Conservation (phyloP, 2,329 filamentous ascomycete genomes). For the Pseudocercospora ulei region DNA sequence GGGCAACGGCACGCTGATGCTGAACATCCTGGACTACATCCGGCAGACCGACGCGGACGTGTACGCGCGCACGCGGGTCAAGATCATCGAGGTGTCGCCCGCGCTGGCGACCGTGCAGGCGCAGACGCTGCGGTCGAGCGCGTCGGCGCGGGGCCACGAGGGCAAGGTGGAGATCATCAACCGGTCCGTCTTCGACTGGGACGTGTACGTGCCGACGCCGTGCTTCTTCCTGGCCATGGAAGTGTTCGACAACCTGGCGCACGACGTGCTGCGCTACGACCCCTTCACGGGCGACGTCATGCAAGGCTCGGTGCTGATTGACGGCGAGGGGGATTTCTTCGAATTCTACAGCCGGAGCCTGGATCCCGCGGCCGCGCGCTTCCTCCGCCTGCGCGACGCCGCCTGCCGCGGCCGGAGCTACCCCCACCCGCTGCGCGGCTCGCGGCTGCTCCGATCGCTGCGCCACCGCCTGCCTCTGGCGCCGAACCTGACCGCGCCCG, state of each 20-base stretch:
- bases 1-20: conserved; percentile 93
- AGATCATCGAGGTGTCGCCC: conserved; percentile 89
- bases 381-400: conserved; percentile 71
- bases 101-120: conserved; percentile 69
- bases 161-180: conserved; percentile 92
- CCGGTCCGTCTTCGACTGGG: conserved; percentile 89
- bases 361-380: conserved; percentile 73
- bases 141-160: conserved; percentile 62
- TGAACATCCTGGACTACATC: conserved; percentile 95
- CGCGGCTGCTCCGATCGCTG: conserved; percentile 51
- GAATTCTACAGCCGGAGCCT: conserved; percentile 79
- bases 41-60: conserved; percentile 80
- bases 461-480: conserved; percentile 58
- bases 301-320: conserved; percentile 81
- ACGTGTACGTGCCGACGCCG: conserved; percentile 72
- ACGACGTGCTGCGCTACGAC: conserved; percentile 90
- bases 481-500: conserved; percentile 67
- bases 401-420: conserved; percentile 52
- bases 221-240: conserved; percentile 98
- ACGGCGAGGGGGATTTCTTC: conserved; percentile 76
- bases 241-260: conserved; percentile 96
- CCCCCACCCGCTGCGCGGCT: conserved; percentile 52
- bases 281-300: conserved; percentile 67
- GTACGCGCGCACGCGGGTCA: conserved; percentile 85
- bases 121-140: conserved; percentile 56